Conservation (phyloP, 106 monocot genomes). For the Dendrobium catenatum region DNA sequence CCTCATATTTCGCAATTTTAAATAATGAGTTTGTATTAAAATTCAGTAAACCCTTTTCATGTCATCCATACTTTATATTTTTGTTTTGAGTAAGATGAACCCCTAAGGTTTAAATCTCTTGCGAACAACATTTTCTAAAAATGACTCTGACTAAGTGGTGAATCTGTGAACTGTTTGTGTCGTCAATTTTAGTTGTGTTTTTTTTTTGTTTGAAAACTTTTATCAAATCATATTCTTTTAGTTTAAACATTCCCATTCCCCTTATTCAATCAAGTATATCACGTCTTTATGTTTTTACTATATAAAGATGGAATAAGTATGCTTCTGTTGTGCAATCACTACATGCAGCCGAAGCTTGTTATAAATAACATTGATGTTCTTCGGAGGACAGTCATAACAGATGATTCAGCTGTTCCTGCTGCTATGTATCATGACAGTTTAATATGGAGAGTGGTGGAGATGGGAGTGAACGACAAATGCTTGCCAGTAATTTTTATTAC, state of each 20-base stretch:
- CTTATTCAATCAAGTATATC: background rate
- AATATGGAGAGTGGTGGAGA: slow-evolving; percentile 76
- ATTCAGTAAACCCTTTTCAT: background rate
- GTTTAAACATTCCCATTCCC: background rate
- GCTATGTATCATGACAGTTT: slow-evolving; percentile 84
- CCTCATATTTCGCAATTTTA: too few relatives aligned
- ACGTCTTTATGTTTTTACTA: background rate
- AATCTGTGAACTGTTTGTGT: background rate
- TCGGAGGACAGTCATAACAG: slow-evolving; percentile 44
- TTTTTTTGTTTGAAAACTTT: background rate
- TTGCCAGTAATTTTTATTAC: slow-evolving; percentile 71
- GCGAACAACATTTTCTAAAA: background rate
- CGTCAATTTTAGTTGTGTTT: background rate
- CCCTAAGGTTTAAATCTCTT: background rate
- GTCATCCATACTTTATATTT: background rate
- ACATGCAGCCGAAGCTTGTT: slow-evolving; percentile 82
- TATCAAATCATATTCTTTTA: background rate
- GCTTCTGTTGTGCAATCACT: background rate
- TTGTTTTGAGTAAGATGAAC: background rate
- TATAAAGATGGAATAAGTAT: background rate
- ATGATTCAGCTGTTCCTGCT: slow-evolving; percentile 63
- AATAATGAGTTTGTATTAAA: too few relatives aligned
- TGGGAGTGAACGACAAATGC: slow-evolving; percentile 75
- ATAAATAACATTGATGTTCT: slow-evolving; percentile 84
- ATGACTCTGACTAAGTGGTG: background rate